Percentiles rank a stretch among this genome's conserved stretches.
phyloP scores from a whole-genome alignment of 2,329 filamentous ascomycete genomes.

The Colletotrichum sojae region DNA sequence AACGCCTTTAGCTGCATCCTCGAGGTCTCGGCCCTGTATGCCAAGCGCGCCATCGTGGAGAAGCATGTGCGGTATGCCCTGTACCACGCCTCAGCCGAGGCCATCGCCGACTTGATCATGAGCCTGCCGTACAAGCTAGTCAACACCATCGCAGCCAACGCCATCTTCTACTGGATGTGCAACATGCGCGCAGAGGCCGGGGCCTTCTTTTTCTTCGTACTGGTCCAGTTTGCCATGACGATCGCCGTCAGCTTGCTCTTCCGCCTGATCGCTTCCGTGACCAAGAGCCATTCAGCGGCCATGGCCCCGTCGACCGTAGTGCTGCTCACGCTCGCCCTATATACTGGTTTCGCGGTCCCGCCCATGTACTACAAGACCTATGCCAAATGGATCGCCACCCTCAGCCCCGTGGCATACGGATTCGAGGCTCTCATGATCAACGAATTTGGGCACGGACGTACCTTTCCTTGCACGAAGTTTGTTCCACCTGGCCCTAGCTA shows the following conservation, averaged over 20 bases:
- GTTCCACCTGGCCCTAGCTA: conserved; percentile 41
- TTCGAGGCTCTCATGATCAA: conserved; percentile 39
- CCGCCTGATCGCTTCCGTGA: conserved; percentile 76
- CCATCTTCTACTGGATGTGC: conserved; percentile 53
- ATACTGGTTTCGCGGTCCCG: conserved; percentile 37
- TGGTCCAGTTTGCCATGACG: conserved; percentile 72
- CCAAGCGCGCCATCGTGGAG: conserved; percentile 49
- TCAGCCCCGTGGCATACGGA: conserved; percentile 32
- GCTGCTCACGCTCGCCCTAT: conserved; percentile 25
- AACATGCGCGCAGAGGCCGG: conserved; percentile 46
- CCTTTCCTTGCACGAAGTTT: conserved; percentile 28
- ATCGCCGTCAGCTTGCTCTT: conserved; percentile 75
- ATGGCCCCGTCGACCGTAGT: conserved; percentile 31
- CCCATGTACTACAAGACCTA: conserved; percentile 31
- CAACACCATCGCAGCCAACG: conserved; percentile 67
- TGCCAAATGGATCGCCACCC: conserved; percentile 29
- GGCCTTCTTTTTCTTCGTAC: conserved; percentile 74
- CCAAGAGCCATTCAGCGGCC: conserved; percentile 56
- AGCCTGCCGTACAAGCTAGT: conserved; percentile 62
- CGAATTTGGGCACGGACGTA: conserved; percentile 31
- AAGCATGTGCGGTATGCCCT: conserved; percentile 51
- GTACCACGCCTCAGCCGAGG: conserved; percentile 51
- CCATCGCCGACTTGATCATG: conserved; percentile 56
- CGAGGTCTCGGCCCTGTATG: conserved; percentile 50
- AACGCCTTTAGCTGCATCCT: conserved; percentile 59